Percentiles rank a stretch among this genome's conserved stretches.
Conservation (phyloP, 1,284 basidiomycete genomes). For the Serendipita sp. region DNA sequence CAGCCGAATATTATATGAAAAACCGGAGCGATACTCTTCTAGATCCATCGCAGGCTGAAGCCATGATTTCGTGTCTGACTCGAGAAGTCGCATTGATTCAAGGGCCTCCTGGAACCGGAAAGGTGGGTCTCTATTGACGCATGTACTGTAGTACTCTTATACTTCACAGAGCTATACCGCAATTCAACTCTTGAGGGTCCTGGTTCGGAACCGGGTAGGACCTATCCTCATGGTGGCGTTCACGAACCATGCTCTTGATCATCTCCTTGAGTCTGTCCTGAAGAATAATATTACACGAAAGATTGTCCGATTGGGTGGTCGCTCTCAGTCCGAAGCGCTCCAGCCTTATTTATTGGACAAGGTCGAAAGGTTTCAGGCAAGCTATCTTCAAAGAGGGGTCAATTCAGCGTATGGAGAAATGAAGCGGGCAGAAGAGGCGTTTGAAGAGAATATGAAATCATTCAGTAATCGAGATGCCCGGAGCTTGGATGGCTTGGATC, state of each 20-base stretch:
- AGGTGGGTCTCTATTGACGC: slow-evolving; percentile 27
- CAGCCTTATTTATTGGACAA: slow-evolving; percentile 26
- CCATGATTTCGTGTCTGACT: slow-evolving; percentile 44
- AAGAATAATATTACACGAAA: slow-evolving; percentile 14
- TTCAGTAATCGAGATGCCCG: slow-evolving; percentile 22
- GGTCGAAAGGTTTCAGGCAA: slow-evolving; percentile 21
- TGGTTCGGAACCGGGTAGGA: not conserved
- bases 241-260: slow-evolving; percentile 22
- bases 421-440: slow-evolving; percentile 31
- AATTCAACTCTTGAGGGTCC: not conserved
- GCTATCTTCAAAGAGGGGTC: not conserved
- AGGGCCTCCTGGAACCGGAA: slow-evolving; percentile 65
- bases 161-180: not conserved
- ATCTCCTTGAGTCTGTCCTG: slow-evolving; percentile 17
- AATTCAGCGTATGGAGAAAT: slow-evolving; percentile 23
- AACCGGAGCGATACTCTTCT: slow-evolving; percentile 30
- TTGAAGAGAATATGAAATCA: slow-evolving; percentile 22
- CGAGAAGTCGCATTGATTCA: slow-evolving; percentile 52
- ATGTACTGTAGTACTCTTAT: not conserved
- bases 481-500: slow-evolving; percentile 24
- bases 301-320: slow-evolving; percentile 17
- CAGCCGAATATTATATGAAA: slow-evolving; percentile 28
- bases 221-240: slow-evolving; percentile 17
- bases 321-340: slow-evolving; percentile 10
- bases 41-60: slow-evolving; percentile 53